Conservation (phyloP, 1,284 basidiomycete genomes). For the Heterobasidion occidentale region DNA sequence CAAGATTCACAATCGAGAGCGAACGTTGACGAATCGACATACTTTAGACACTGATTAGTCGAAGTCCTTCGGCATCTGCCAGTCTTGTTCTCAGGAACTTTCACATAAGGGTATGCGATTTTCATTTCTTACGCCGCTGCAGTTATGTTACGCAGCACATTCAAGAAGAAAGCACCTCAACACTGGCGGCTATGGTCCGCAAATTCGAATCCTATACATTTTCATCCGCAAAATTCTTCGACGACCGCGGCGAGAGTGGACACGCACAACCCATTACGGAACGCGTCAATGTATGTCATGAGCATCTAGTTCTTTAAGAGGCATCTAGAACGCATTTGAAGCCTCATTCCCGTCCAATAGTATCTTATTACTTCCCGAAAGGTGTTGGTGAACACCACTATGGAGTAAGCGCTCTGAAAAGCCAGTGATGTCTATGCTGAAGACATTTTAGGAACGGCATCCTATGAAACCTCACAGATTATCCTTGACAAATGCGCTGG, state of each 20-base stretch:
- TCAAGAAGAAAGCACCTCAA: not conserved
- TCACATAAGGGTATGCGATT: too few species aligned
- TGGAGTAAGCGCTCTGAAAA: constrained; percentile 51
- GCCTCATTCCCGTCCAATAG: constrained; percentile 83
- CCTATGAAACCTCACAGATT: constrained; percentile 98
- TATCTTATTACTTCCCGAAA: constrained; percentile 94
- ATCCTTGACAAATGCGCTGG: constrained; percentile 91
- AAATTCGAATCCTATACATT: constrained; percentile 51
- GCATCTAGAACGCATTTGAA: constrained; percentile 20
- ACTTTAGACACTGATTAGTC: too few species aligned
- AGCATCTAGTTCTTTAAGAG: not conserved
- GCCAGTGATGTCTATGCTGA: not conserved
- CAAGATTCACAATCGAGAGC: too few species aligned
- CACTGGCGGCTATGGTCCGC: constrained; percentile 27
- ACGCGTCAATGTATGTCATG: constrained; percentile 51
- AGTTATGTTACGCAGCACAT: not conserved
- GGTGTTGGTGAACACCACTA: constrained; percentile 95
- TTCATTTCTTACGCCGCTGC: not conserved
- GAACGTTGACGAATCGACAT: too few species aligned
- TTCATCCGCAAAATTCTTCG: constrained; percentile 64
- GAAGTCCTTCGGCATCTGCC: too few species aligned
- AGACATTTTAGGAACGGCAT: constrained; percentile 71
- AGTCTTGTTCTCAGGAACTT: too few species aligned
- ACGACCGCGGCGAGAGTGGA: constrained; percentile 59
- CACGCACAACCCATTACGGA: constrained; percentile 69